phyloP scores from a whole-genome alignment of 2,329 filamentous ascomycete genomes.

The Fusarium sp. region DNA sequence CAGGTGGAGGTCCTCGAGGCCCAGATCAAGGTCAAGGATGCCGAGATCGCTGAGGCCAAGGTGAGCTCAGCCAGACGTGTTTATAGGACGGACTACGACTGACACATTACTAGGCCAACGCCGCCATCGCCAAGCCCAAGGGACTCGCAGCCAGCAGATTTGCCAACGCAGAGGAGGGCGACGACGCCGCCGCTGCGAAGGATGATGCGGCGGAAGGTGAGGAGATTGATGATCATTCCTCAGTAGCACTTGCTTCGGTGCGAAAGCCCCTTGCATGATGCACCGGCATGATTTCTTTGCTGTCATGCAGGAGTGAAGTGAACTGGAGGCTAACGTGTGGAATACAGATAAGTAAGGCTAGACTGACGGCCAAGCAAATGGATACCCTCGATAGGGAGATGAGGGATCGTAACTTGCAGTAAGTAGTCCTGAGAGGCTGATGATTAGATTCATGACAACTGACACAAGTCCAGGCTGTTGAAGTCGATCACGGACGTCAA shows the following conservation, averaged over 20 bases:
- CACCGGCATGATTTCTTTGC: conserved; percentile 44
- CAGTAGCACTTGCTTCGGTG: conserved; percentile 75
- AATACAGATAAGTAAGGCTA: conserved; percentile 58
- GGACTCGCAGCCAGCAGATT: conserved; percentile 68
- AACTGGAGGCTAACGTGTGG: conserved; percentile 33
- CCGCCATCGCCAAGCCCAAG: conserved; percentile 57
- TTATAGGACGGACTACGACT: background rate
- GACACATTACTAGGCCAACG: conserved; percentile 55
- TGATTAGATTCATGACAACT: background rate
- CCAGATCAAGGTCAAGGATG: conserved; percentile 72
- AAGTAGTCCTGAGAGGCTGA: conserved; percentile 45
- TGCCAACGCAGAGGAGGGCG: conserved; percentile 56
- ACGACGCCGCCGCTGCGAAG: conserved; percentile 49
- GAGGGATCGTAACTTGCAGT: conserved; percentile 65
- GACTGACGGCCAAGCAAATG: conserved; percentile 61
- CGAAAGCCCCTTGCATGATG: conserved; percentile 64
- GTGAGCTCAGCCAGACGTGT: conserved; percentile 51
- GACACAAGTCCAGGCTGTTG: conserved; percentile 34
- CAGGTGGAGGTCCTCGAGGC: conserved; percentile 64
- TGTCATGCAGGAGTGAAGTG: conserved; percentile 21
- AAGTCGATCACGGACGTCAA: conserved; percentile 45
- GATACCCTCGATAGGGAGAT: conserved; percentile 68
- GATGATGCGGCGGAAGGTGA: conserved; percentile 66
- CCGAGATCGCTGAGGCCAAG: conserved; percentile 72
- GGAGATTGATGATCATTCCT: conserved; percentile 71